phyloP scores from a whole-genome alignment of 768 basidiomycete species.

The Phylloporus arenicola region DNA sequence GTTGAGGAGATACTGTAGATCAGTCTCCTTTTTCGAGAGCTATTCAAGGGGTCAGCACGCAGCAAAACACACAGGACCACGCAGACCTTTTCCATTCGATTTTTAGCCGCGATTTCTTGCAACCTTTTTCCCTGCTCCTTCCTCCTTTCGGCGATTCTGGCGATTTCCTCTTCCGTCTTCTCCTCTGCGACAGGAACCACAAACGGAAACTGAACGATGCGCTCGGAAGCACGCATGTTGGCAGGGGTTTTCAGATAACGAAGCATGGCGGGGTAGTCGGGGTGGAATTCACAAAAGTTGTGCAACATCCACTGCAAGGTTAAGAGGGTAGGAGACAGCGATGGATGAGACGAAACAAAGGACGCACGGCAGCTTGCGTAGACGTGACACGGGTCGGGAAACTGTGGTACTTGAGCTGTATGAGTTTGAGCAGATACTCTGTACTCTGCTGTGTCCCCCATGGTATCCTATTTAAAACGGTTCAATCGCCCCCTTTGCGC shows the following conservation, averaged over 20 bases:
- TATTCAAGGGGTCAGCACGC: constrained; percentile 25
- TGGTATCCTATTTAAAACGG: constrained; percentile 58
- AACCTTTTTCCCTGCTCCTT: constrained; percentile 83
- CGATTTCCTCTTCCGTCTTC: constrained; percentile 88
- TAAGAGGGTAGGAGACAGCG: background rate
- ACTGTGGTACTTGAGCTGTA: constrained; percentile 91
- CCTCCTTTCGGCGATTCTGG: constrained; percentile 68
- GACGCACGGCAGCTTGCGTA: constrained; percentile 67
- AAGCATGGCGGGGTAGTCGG: constrained; percentile 70
- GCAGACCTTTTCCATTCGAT: constrained; percentile 76
- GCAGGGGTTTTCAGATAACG: constrained; percentile 61
- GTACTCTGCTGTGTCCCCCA: constrained; percentile 91
- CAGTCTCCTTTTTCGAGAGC: constrained; percentile 72
- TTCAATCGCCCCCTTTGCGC: background rate
- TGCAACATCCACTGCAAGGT: constrained; percentile 81
- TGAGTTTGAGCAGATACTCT: constrained; percentile 87
- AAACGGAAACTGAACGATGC: constrained; percentile 87
- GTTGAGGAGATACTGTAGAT: constrained; percentile 58
- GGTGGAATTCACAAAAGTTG: constrained; percentile 77
- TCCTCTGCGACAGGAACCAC: constrained; percentile 56
- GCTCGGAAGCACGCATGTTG: constrained; percentile 57
- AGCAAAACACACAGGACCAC: background rate
- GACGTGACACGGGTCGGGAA: constrained; percentile 83
- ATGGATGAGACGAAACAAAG: background rate
- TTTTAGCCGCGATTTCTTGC: constrained; percentile 87